These are phyloP conservation scores for Trametes elegans DNA, from an alignment of 768 basidiomycete genomes.

Conservation along the genomic window DNA sequence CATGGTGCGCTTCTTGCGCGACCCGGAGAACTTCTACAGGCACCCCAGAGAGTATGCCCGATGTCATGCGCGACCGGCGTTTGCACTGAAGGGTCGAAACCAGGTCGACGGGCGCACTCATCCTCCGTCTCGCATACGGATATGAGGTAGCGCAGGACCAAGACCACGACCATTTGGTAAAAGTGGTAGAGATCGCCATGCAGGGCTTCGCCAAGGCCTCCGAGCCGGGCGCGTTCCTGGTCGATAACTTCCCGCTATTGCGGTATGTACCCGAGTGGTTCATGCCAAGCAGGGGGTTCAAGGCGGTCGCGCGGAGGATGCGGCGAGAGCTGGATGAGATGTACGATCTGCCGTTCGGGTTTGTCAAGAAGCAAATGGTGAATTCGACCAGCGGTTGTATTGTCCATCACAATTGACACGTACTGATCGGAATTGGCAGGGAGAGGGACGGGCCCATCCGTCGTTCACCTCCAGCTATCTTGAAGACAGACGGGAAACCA, in stretches of 20 bases:
- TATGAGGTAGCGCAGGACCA: slow-evolving; percentile 23
- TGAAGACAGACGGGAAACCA: slow-evolving; percentile 41
- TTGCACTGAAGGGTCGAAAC: neutral
- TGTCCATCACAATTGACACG: neutral
- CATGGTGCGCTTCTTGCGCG: slow-evolving; percentile 17
- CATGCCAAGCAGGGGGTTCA: slow-evolving; percentile 23
- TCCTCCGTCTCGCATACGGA: slow-evolving; percentile 31
- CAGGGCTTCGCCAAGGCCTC: slow-evolving; percentile 25
- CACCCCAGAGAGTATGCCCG: slow-evolving; percentile 22
- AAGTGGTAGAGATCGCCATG: slow-evolving; percentile 29
- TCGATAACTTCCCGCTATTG: slow-evolving; percentile 33
- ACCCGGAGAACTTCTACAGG: slow-evolving; percentile 20
- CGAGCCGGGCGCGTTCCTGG: slow-evolving; percentile 36
- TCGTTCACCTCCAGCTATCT: slow-evolving; percentile 22
- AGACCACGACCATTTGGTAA: slow-evolving; percentile 26
- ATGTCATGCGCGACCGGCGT: neutral
- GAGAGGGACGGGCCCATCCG: slow-evolving; percentile 14
- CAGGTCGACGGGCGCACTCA: slow-evolving; percentile 30
- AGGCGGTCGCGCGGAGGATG: slow-evolving; percentile 15
- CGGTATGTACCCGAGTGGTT: slow-evolving; percentile 39
- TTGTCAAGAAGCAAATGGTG: slow-evolving; percentile 34
- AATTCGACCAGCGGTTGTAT: neutral
- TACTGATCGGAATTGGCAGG: slow-evolving; percentile 3
- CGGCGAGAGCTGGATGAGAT: slow-evolving; percentile 18
- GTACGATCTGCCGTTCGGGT: slow-evolving; percentile 31